phyloP scores from a whole-genome alignment of 2,329 filamentous ascomycete species.

The Aspergillus sp. region DNA sequence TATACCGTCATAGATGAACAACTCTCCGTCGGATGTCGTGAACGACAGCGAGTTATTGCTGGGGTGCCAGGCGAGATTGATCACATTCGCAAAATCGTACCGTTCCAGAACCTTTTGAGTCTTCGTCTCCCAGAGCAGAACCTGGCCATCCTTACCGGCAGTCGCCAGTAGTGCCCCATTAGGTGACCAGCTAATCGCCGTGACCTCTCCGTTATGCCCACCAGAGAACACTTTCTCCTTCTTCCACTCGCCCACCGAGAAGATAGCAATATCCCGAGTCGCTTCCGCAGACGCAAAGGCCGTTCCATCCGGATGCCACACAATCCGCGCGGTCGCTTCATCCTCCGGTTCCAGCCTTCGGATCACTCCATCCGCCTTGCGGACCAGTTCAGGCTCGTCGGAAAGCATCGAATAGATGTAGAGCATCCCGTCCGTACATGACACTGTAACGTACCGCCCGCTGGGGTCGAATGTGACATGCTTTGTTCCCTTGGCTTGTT shows the following conservation, averaged over 20 bases:
- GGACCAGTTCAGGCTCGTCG: constrained; percentile 77
- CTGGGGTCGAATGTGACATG: constrained; percentile 85
- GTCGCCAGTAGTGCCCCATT: constrained; percentile 85
- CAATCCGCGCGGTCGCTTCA: constrained; percentile 71
- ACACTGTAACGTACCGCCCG: constrained; percentile 73
- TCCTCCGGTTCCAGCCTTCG: constrained; percentile 74
- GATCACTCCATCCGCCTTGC: constrained; percentile 84
- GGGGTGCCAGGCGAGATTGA: constrained; percentile 89
- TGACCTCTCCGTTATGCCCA: constrained; percentile 82
- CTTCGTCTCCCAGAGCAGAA: constrained; percentile 80
- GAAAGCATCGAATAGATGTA: constrained; percentile 85
- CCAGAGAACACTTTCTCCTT: constrained; percentile 76
- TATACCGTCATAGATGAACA: constrained; percentile 76
- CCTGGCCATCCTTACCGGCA: constrained; percentile 53
- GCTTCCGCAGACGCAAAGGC: constrained; percentile 85
- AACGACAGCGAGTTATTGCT: constrained; percentile 86
- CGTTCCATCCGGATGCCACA: constrained; percentile 93
- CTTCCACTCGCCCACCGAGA: constrained; percentile 89
- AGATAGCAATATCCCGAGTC: constrained; percentile 78
- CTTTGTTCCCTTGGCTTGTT: constrained; percentile 85
- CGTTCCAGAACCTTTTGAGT: constrained; percentile 79
- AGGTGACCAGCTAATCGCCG: constrained; percentile 86
- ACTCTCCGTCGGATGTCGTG: constrained; percentile 86
- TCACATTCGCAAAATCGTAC: constrained; percentile 78
- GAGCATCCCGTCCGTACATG: constrained; percentile 83